These are phyloP conservation scores for Aspergillus pseudonomiae DNA, from an alignment of 2,329 filamentous ascomycete genomes.

Conservation along the genomic window DNA sequence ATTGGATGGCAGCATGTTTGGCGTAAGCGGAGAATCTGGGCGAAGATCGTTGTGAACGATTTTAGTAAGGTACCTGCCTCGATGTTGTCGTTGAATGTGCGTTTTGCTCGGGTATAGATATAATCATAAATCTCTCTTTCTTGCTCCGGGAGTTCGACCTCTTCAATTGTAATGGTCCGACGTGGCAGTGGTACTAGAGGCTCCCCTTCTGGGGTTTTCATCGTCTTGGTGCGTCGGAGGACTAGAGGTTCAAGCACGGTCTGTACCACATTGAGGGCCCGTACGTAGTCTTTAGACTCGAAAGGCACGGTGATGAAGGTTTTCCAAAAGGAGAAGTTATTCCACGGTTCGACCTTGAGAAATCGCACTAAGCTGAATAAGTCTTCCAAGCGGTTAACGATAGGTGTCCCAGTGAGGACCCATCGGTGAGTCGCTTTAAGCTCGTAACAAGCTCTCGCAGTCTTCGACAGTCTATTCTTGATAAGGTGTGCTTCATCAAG, in stretches of 20 bases:
- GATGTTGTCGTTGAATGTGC: slow-evolving; percentile 81
- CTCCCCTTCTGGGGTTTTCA: slow-evolving; percentile 89
- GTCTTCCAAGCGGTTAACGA: slow-evolving; percentile 94
- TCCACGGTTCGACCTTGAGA: slow-evolving; percentile 94
- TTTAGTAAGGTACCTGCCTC: slow-evolving; percentile 93
- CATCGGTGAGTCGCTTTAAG: slow-evolving; percentile 83
- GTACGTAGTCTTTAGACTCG: slow-evolving; percentile 90
- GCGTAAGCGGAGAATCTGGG: slow-evolving; percentile 87
- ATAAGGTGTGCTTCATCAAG: slow-evolving; percentile 94
- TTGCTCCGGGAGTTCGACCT: slow-evolving; percentile 79
- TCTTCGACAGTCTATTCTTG: slow-evolving; percentile 89
- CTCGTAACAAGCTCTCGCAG: slow-evolving; percentile 91
- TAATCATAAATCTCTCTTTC: slow-evolving; percentile 93
- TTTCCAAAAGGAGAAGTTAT: slow-evolving; percentile 98
- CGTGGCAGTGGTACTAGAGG: slow-evolving; percentile 80
- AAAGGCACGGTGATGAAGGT: slow-evolving; percentile 98
- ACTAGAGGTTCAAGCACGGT: slow-evolving; percentile 96
- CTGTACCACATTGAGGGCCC: slow-evolving; percentile 93
- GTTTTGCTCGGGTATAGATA: slow-evolving; percentile 80
- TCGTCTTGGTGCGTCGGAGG: slow-evolving; percentile 91
- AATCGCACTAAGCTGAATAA: slow-evolving; percentile 92
- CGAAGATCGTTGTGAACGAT: slow-evolving; percentile 95
- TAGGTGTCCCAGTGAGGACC: slow-evolving; percentile 92
- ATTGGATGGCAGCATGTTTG: slow-evolving; percentile 94
- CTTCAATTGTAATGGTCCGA: slow-evolving; percentile 80